Evolutionary conservation across 306 rosid species (phyloP).

Genomic region (Purshia tridentata): DNA sequence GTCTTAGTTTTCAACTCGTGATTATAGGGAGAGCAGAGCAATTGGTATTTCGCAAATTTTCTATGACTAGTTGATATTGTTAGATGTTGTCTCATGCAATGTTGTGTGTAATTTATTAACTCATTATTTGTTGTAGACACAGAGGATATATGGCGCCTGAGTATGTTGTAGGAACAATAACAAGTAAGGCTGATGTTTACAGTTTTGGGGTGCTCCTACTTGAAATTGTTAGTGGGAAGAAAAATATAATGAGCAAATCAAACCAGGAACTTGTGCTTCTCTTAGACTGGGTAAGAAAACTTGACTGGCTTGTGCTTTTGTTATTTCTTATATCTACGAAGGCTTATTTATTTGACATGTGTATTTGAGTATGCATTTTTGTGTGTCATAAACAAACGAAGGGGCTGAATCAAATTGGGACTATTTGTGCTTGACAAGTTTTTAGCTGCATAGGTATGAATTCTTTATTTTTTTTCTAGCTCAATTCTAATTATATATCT

Average conservation of each 20-base stretch:
- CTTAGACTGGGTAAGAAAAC: background rate
- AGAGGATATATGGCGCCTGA: constrained; percentile 1
- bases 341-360: no score
- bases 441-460: background rate
- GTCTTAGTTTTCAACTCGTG: no score
- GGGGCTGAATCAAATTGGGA: background rate
- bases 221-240: constrained; percentile 13
- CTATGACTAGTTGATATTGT: no score
- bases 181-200: background rate
- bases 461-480: no score
- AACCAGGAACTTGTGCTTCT: background rate
- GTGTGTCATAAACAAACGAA: background rate
- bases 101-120: background rate
- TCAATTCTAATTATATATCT: background rate
- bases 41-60: no score
- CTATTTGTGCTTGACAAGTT: background rate
- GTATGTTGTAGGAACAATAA: background rate
- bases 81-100: background rate
- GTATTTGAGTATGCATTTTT: no score
- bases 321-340: no score
- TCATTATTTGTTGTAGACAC: background rate
- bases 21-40: no score
- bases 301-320: no score
- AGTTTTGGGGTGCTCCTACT: constrained; percentile 7
- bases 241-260: background rate